phyloP scores from a whole-genome alignment of 306 rosid species.

The Lathyrus tuberosus region DNA sequence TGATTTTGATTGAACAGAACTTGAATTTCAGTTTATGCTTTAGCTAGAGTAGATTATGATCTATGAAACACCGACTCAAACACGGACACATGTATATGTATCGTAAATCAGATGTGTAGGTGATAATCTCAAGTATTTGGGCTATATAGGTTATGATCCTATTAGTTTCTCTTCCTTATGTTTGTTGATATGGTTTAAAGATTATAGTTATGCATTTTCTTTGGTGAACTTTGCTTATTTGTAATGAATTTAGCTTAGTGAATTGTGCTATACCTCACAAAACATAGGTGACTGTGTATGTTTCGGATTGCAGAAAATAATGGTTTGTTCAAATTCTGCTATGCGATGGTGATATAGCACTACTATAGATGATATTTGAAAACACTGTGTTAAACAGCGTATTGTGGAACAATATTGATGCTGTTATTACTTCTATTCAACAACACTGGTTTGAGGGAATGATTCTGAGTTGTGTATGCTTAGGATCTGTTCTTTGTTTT shows the following conservation, averaged over 20 bases:
- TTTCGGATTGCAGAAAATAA: neutral
- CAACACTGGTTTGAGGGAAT: neutral
- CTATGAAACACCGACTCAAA: neutral
- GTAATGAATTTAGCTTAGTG: neutral
- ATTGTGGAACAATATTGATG: neutral
- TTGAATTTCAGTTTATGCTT: no score
- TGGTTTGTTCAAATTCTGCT: neutral
- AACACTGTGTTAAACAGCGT: neutral
- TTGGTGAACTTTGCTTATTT: no score
- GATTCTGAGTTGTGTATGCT: constrained; percentile 6
- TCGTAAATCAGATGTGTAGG: no score
- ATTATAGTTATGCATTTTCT: neutral
- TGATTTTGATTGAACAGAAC: neutral
- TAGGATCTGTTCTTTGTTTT: constrained; percentile 20
- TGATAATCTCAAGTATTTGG: neutral
- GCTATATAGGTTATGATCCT: neutral
- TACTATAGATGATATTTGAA: neutral
- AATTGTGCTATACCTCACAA: neutral
- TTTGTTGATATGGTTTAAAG: constrained; percentile 17
- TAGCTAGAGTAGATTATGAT: neutral
- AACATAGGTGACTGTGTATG: no score
- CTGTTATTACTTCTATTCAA: neutral
- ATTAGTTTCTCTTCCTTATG: neutral
- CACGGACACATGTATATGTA: no score
- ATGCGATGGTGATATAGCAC: neutral